Percentiles rank a stretch among this genome's conserved stretches.
phyloP scores from a whole-genome alignment of 805 yeast genomes.

The Teunomyces barrocoloradensis region DNA sequence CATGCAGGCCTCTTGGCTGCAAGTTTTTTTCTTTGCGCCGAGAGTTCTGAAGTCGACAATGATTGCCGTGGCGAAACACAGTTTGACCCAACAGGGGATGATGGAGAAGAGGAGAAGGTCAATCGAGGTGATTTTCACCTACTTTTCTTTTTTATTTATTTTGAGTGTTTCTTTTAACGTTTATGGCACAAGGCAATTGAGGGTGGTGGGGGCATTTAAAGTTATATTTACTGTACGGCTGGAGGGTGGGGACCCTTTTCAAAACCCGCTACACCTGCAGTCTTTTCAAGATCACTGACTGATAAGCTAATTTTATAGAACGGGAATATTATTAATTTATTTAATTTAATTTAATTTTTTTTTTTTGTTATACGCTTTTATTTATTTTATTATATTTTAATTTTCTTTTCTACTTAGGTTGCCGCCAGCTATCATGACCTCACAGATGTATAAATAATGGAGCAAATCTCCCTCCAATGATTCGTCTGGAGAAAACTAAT shows the following conservation, averaged over 20 bases:
- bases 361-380: background rate
- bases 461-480: background rate
- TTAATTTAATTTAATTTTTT: background rate
- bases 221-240: background rate
- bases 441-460: background rate
- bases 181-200: background rate
- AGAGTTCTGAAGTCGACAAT: background rate
- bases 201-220: background rate
- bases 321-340: background rate
- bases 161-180: background rate
- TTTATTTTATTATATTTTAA: background rate
- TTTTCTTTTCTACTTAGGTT: background rate
- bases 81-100: background rate
- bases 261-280: background rate
- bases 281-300: background rate
- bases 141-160: background rate
- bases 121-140: background rate
- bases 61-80: background rate
- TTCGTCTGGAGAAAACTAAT: background rate
- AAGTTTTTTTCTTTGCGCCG: slow-evolving; percentile 4
- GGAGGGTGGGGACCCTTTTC: background rate
- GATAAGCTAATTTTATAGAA: background rate
- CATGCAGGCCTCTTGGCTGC: slow-evolving; percentile 2
- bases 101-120: background rate
- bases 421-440: slow-evolving; percentile 1